Base-by-base conservation (phyloP, 2,329 filamentous ascomycete genomes). In the Pseudomassariella vexata region DNA sequence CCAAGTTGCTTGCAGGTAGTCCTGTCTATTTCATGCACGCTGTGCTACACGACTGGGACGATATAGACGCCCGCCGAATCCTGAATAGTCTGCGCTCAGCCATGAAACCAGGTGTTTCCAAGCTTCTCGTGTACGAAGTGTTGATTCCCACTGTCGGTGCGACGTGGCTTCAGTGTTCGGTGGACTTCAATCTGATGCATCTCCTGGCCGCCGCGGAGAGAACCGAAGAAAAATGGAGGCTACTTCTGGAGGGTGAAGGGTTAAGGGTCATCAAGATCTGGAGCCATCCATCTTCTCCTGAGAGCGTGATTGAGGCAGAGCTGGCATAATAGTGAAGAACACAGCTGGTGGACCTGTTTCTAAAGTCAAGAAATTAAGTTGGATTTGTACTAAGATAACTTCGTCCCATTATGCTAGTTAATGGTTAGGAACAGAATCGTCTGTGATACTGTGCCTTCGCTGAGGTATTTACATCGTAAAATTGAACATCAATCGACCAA, bases 21-120 rank as follows among this genome's bases (percentile, higher is more conserved):
- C 28, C 19, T 6, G 12, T n/a, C 9, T 31, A 31, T 16, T 31
- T 16, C 19, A 14, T 17, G 19, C 28, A 31, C 17, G 11, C 9
- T 5, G 20, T 31, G 11, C 19, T 31, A 9, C 28, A 31, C 14
- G 28, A 31, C 20, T 31, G 28, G 28, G 17, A 19, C 8, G 28
- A 31, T 12, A 21, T 17, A 9, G 10, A 9, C 12, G 19, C 19
- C 4, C 19, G 15, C 1, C 16, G 18, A n/a, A 31, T 31, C 16
- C 19, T 24, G 9, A 6, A 17, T 4, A 6, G 20, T 11, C 7
- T 4, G 7, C n/a, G 28, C 9, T 5, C 6, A 6, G 28, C 20
- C 6, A 31, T 31, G 28, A 31, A 23, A 16, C 10, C 20, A 6
- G 28, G 28, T 11, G 16, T 23, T 16, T 16, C n/a, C 19, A 31